A percentile compares a stretch with the other conserved stretches of the same genome.
phyloP scores from a whole-genome alignment of 352 stramenopile genomes.

The Globisporangium barbulae region DNA sequence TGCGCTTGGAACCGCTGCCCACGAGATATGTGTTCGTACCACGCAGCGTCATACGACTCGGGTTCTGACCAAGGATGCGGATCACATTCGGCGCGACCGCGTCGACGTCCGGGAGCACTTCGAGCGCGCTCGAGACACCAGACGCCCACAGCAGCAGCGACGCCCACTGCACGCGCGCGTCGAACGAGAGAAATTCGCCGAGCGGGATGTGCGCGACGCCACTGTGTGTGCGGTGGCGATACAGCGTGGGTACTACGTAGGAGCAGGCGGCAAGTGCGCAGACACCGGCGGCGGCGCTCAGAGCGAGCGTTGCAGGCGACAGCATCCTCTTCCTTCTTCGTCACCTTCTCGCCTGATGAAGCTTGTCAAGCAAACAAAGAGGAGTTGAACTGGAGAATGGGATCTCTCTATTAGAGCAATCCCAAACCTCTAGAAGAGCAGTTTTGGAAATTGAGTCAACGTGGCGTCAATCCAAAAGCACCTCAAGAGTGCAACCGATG shows the following conservation, averaged over 20 bases:
- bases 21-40: conserved; percentile 91
- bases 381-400: not conserved
- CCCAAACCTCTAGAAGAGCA: not conserved
- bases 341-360: not conserved
- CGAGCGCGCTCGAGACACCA: conserved; percentile 38
- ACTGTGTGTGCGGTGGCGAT: conserved; percentile 7
- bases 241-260: not conserved
- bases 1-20: conserved; percentile 46
- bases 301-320: conserved; percentile 1
- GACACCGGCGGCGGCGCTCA: conserved; percentile 1
- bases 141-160: conserved; percentile 37
- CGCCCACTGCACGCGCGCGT: conserved; percentile 38
- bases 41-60: conserved; percentile 83
- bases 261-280: conserved; percentile 5
- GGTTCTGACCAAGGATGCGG: conserved; percentile 81
- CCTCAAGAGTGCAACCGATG: not conserved
- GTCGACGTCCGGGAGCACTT: conserved; percentile 36
- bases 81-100: conserved; percentile 49
- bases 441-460: not conserved
- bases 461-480: conserved; percentile 2
- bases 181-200: conserved; percentile 38
- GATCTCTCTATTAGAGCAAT: not conserved
- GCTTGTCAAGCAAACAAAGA: conserved; percentile 1
- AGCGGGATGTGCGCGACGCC: conserved; percentile 25
- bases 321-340: conserved; percentile 6